Evolutionary conservation across 2,329 filamentous ascomycete genomes (phyloP), one percentile per base, ranked within the genome.

Genomic region (Fusarium sp.): DNA sequence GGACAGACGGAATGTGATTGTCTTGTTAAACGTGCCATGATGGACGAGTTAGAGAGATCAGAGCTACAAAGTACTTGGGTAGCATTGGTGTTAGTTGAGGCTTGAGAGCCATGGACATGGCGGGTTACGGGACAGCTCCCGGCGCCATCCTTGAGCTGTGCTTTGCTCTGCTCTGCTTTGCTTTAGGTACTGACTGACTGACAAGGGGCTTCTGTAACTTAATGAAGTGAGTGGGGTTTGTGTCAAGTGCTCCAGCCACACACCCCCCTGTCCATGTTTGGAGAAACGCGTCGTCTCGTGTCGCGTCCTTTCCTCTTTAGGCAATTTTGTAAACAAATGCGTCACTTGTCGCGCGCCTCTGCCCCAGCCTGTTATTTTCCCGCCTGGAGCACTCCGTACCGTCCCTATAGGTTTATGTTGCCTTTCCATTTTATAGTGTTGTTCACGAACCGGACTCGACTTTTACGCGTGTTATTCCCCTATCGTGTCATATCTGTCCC

Each of bases 261-360:
- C 55, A 60, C 65, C 68, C 62, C 65, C 56, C 25, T 50, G 63
- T 19, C 19, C 19, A 19, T 64, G 54, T 64, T 64, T 49, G 59
- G 59, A 68, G 50, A 67, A 66, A 76, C 74, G 74, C 75, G 75
- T 72, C 69, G 48, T 60, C 50, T 58, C 74, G 74, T 70, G 75
- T 64, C 40, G 39, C 61, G 62, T 13, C 74, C 75, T 75, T 53
- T 62, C 68, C 19, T 1, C 29, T 59, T 62, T 29, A 42, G 66
- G 75, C 58, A 76, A 70, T 19, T 55, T 44, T 64, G 73, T 77
- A 77, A 77, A 77, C 75, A 77, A 75, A 76, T 74, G 74, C 73
- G 72, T 74, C 72, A 74, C 70, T 69, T 45, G 62, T 53, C 61
- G 45, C 59, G 65, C 56, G 64, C 55, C 36, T 40, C 40, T 59